A percentile compares a stretch with the other conserved stretches of the same genome.
Evolutionary conservation across 495 filamentous ascomycete species (phyloP).

Genomic region (Penicillium diatomitis): DNA sequence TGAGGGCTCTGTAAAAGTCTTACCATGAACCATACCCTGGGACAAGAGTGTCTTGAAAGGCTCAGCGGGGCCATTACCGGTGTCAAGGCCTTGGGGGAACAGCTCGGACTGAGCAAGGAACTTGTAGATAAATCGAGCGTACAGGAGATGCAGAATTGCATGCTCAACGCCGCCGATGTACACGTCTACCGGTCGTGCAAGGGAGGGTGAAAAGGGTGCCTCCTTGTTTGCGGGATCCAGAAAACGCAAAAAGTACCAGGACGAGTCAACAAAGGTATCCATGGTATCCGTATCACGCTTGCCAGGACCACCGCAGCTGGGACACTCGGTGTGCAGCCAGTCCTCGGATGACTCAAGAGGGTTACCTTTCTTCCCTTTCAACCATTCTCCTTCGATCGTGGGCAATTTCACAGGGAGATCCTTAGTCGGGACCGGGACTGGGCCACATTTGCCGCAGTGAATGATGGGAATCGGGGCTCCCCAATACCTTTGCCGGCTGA

Average conservation of each 20-base stretch:
- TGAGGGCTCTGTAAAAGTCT: constrained; percentile 65
- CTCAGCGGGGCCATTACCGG: constrained; percentile 38
- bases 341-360: constrained; percentile 61
- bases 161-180: constrained; percentile 88
- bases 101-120: constrained; percentile 55
- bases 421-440: constrained; percentile 66
- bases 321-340: constrained; percentile 70
- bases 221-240: constrained; percentile 56
- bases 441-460: constrained; percentile 68
- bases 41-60: constrained; percentile 75
- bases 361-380: constrained; percentile 62
- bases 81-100: constrained; percentile 37
- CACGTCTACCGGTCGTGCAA: constrained; percentile 65
- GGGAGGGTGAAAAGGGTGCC: constrained; percentile 48
- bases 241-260: constrained; percentile 85
- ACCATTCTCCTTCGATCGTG: constrained; percentile 56
- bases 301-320: constrained; percentile 58
- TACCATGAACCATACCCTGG: constrained; percentile 90
- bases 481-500: constrained; percentile 86
- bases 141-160: constrained; percentile 85
- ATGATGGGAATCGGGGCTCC: constrained; percentile 84
- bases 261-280: constrained; percentile 92
- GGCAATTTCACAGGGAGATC: constrained; percentile 73
- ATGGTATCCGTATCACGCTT: constrained; percentile 87
- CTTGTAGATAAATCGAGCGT: constrained; percentile 84